phyloP scores from a whole-genome alignment of 257 asterid genomes.

The Euphrasia confusa region DNA sequence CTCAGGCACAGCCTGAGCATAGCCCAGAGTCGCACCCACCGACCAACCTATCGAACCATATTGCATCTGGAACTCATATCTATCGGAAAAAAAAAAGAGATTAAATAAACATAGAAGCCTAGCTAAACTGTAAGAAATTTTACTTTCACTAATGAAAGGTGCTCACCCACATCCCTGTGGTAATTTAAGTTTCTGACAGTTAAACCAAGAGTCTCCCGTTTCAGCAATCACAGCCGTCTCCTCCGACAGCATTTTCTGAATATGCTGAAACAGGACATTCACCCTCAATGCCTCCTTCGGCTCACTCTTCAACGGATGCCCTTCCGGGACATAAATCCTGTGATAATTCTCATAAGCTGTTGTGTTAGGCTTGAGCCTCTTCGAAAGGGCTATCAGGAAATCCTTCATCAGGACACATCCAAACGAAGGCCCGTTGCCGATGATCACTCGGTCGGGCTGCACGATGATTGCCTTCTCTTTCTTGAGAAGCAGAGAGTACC shows the following conservation, averaged over 20 bases:
- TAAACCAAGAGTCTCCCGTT: conserved; percentile 89
- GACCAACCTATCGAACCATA: conserved; percentile 94
- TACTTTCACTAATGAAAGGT: neutral
- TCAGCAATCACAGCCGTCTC: conserved; percentile 75
- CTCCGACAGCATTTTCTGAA: conserved; percentile 58
- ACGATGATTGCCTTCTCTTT: conserved; percentile 70
- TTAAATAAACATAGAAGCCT: neutral
- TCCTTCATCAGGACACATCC: conserved; percentile 81
- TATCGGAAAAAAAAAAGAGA: conserved; percentile 20
- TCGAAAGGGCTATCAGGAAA: conserved; percentile 54
- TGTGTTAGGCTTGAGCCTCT: conserved; percentile 50
- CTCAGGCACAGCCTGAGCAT: conserved; percentile 64
- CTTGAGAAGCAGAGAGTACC: conserved; percentile 77
- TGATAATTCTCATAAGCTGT: conserved; percentile 76
- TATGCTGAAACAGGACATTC: conserved; percentile 60
- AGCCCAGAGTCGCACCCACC: conserved; percentile 84
- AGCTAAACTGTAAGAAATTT: neutral
- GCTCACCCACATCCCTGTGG: conserved; percentile 70
- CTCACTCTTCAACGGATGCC: conserved; percentile 49
- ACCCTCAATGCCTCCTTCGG: conserved; percentile 67
- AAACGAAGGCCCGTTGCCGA: conserved; percentile 65
- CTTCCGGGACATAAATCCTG: conserved; percentile 69
- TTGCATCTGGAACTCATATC: conserved; percentile 81
- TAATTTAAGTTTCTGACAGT: conserved; percentile 67
- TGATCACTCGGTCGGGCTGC: conserved; percentile 65